Evolutionary conservation across 495 filamentous ascomycete genomes (phyloP).

Genomic region (Jackrogersella multiformis): DNA sequence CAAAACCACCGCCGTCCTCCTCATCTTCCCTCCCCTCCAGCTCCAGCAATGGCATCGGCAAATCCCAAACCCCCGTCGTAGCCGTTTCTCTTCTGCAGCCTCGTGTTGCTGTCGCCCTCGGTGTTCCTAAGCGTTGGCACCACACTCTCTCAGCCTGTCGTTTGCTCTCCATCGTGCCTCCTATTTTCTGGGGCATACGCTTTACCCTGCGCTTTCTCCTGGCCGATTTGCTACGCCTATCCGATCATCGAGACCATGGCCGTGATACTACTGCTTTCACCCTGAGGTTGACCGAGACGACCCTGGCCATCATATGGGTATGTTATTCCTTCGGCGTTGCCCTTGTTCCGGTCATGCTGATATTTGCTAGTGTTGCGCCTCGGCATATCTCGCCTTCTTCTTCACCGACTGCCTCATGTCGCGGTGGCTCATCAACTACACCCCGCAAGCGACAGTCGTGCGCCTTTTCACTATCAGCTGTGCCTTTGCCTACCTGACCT

Average conservation of each 20-base stretch:
- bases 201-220: conserved; percentile 57
- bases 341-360: background rate
- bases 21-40: conserved; percentile 10
- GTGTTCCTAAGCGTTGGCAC: conserved; percentile 58
- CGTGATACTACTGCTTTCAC: conserved; percentile 37
- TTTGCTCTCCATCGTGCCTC: conserved; percentile 55
- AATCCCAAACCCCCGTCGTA: conserved; percentile 34
- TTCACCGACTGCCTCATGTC: conserved; percentile 95
- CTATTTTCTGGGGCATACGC: conserved; percentile 56
- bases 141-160: conserved; percentile 56
- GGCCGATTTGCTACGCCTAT: conserved; percentile 38
- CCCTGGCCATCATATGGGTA: conserved; percentile 86
- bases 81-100: conserved; percentile 61
- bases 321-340: conserved; percentile 33
- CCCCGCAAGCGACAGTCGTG: conserved; percentile 82
- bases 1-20: conserved; percentile 30
- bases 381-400: conserved; percentile 86
- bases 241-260: conserved; percentile 23
- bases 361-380: conserved; percentile 72
- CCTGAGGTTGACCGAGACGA: conserved; percentile 76
- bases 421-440: conserved; percentile 90
- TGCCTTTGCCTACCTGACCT: conserved; percentile 82
- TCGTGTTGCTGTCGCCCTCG: conserved; percentile 60
- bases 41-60: conserved; percentile 23
- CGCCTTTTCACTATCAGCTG: conserved; percentile 82